Base-by-base conservation (phyloP, 2,329 filamentous ascomycete genomes). In the Huntiella savannae region DNA sequence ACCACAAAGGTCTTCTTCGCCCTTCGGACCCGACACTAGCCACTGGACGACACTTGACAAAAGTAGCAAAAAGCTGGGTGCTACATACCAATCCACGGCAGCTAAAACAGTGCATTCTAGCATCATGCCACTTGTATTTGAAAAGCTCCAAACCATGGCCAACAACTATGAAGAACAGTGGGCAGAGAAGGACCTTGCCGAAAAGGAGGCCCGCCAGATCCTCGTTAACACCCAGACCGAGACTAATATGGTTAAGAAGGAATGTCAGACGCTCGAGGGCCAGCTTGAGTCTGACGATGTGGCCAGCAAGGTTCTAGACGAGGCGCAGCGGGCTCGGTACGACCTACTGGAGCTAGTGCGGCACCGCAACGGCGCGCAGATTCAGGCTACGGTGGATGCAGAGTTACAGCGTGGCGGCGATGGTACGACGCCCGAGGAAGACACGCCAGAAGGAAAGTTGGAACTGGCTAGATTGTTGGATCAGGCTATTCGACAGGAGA, bases 1-100 rank as follows among this genome's bases (percentile, higher is more conserved):
- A 4, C 78, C 77, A 10, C 75, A 83, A 50, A 70, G 82, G 5
- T 93, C 86, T 0, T 93, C 86, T 0, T 87, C 66, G 48, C 79
- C 69, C 33, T 84, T 70, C 65, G 76, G 70, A 54, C 73, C 67
- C 52, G 77, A 74, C 56, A 78, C 67, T 52, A 73, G 68, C 60
- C 71, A 61, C 53, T 48, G 47, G 42, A 33, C 36, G 19, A 33
- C 47, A 12, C n/a, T 44, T 17, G 43, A 40, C 40, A 44, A 39
- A 37, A 57, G 59, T 45, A 59, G 60, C n/a, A 58, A 57, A 42
- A 63, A 60, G 45, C 69, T 66, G 48, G 57, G 60, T 2, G 52
- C 60, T 2, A 58, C 62, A 2, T 72, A 75, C 55, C 67, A 70
- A 54, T 82, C 69, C 15, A 77, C 70, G 46, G 79, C 79, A 1